Percentiles rank a stretch among this genome's conserved stretches.
Conservation (phyloP, 1,139 yeast genomes). For the Zygoascus sp. region DNA sequence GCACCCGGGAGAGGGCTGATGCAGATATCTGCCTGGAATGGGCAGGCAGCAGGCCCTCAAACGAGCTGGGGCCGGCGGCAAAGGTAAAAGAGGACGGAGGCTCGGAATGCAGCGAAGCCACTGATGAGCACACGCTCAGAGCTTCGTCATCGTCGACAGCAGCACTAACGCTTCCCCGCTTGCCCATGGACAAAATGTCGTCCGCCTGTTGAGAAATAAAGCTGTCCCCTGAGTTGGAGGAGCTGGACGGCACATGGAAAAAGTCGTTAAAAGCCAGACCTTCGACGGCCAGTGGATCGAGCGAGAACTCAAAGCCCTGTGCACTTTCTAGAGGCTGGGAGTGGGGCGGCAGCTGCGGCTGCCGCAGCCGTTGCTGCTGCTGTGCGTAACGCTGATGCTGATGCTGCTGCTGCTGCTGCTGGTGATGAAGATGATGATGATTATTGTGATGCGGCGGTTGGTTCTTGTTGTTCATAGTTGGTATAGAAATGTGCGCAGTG, state of each 20-base stretch:
- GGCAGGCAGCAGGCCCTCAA: conserved; percentile 3
- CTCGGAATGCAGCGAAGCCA: background rate
- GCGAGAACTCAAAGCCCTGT: conserved; percentile 28
- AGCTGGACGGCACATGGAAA: conserved; percentile 11
- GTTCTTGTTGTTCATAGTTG: background rate
- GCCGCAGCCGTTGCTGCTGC: no score
- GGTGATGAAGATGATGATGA: no score
- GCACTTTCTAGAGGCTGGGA: no score
- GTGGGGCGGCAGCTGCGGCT: no score
- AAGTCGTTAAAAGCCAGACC: conserved; percentile 24
- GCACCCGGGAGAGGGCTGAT: background rate
- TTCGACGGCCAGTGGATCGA: conserved; percentile 33
- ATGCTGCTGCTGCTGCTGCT: no score
- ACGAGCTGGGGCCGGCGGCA: background rate
- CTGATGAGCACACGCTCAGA: conserved; percentile 5
- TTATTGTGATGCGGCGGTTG: no score
- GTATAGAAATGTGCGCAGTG: background rate
- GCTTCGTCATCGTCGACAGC: background rate
- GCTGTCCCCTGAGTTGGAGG: conserved; percentile 10
- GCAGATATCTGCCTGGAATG: background rate
- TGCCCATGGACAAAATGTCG: background rate
- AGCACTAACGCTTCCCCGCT: background rate
- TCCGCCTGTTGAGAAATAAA: conserved; percentile 4
- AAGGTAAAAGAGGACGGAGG: conserved; percentile 3
- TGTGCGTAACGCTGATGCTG: no score